Evolutionary conservation across 2,329 filamentous ascomycete species (phyloP), one percentile per base, ranked within the genome.

Genomic region (Aspergillus fijiensis): DNA sequence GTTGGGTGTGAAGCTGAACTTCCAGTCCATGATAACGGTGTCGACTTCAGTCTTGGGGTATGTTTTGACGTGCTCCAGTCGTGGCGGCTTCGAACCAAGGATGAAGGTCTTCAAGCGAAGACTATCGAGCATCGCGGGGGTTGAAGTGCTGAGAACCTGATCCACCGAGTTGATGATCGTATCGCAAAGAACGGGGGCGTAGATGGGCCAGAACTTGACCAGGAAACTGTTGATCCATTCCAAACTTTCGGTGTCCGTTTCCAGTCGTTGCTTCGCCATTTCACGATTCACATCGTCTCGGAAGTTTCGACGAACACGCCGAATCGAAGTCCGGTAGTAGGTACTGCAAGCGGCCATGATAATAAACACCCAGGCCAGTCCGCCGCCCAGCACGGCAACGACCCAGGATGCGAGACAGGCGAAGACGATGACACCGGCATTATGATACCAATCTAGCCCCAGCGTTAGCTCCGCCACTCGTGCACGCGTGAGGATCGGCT

Each of bases 151-250:
- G 59, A 99, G 82, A 54, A 99, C 92, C 80, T 98, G 95, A 71
- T 99, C 95, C 51, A 98, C 95, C 0, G 93, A 92, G 74, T 88
- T 92, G 77, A 98, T 90, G 69, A 99, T 90, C 23, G 92, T 96
- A 67, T 95, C 87, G 62, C 92, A 94, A 12, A 99, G 85, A 10
- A 98, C 91, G 1, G 95, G 95, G 58, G 95, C 92, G 74, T 96
- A 98, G 71, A 99, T 99, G 63, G 95, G 95, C 95, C 95, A 99
- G 80, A 99, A 99, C 76, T 99, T 99, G 79, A 96, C 87, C 69
- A 99, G 76, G 80, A 99, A 99, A 69, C 92, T 96, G 82, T 99
- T 99, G 76, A 99, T 98, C 95, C 95, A 99, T 76, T 99, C 95
- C 52, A 99, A 82, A 59, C 90, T 95, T 78, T 99, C 95, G 27